Percentiles rank a stretch among this genome's conserved stretches.
Conservation (phyloP, 2,329 filamentous ascomycete genomes). For the Leptographium radiaticola region DNA sequence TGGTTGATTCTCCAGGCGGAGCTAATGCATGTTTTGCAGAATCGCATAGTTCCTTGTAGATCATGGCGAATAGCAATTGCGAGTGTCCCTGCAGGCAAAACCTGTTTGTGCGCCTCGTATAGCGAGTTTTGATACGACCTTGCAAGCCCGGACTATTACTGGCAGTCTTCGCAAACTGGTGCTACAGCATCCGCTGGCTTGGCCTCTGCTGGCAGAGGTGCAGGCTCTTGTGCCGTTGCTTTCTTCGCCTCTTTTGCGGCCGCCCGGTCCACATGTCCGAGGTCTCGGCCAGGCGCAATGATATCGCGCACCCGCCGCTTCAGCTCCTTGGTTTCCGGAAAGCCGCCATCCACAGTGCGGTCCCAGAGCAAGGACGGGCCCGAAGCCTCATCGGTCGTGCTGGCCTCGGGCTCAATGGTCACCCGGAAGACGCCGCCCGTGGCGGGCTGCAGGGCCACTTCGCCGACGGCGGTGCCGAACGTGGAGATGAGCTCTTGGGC, state of each 20-base stretch:
- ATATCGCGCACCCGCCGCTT: slow-evolving; percentile 75
- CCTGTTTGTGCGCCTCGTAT: background rate
- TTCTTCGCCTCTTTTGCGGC: slow-evolving; percentile 1
- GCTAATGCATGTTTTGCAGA: too few species aligned
- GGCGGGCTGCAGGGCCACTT: slow-evolving; percentile 73
- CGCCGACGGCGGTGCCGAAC: slow-evolving; percentile 70
- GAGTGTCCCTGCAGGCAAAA: background rate
- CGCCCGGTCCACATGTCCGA: slow-evolving; percentile 66
- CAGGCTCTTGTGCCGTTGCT: background rate
- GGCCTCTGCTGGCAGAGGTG: background rate
- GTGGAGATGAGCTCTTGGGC: slow-evolving; percentile 93
- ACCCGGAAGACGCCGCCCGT: slow-evolving; percentile 79
- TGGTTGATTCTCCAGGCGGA: too few species aligned
- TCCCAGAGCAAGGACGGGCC: slow-evolving; percentile 59
- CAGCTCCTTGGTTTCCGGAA: slow-evolving; percentile 85
- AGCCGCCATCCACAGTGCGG: slow-evolving; percentile 72
- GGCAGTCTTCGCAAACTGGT: slow-evolving; percentile 23
- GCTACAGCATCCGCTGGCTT: background rate
- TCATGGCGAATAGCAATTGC: too few species aligned
- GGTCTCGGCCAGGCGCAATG: slow-evolving; percentile 61
- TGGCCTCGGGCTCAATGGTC: slow-evolving; percentile 14
- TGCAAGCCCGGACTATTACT: slow-evolving; percentile 9
- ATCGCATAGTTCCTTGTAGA: too few species aligned
- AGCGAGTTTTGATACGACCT: too few species aligned
- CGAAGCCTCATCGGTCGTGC: background rate